Evolutionary conservation across 495 filamentous ascomycete genomes (phyloP).

Genomic region (Annulohypoxylon bovei): DNA sequence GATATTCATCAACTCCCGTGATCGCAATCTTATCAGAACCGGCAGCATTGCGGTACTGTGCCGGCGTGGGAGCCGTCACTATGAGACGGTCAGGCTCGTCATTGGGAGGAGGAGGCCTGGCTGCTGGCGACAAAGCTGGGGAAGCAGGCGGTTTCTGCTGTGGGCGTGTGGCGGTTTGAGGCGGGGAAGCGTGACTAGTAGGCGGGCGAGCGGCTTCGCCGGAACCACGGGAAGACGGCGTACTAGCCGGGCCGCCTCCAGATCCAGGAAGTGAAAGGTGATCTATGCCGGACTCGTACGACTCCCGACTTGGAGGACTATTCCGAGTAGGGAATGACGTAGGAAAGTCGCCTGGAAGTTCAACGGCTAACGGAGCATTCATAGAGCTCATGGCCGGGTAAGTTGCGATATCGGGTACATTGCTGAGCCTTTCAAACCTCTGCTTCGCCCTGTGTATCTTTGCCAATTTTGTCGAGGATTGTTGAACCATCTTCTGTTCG

Average conservation of each 20-base stretch:
- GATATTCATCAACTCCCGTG: slow-evolving; percentile 65
- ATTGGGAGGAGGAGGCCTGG: slow-evolving; percentile 47
- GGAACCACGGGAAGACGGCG: slow-evolving; percentile 57
- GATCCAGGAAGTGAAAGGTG: slow-evolving; percentile 48
- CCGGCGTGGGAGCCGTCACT: slow-evolving; percentile 63
- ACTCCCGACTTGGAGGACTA: slow-evolving; percentile 53
- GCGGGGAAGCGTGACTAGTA: slow-evolving; percentile 45
- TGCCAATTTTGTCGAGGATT: slow-evolving; percentile 82
- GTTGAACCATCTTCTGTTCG: slow-evolving; percentile 77
- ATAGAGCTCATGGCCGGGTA: slow-evolving; percentile 48
- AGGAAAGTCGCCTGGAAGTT: slow-evolving; percentile 60
- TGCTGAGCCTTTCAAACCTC: slow-evolving; percentile 50
- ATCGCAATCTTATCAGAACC: slow-evolving; percentile 71
- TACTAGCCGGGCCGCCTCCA: slow-evolving; percentile 31
- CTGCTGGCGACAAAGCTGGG: slow-evolving; percentile 35
- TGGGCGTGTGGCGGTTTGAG: slow-evolving; percentile 45
- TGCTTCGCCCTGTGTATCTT: slow-evolving; percentile 77
- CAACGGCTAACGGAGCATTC: slow-evolving; percentile 54
- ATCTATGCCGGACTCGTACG: slow-evolving; percentile 60
- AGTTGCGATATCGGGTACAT: slow-evolving; percentile 46
- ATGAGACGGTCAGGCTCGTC: slow-evolving; percentile 58
- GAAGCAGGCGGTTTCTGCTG: slow-evolving; percentile 47
- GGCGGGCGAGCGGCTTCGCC: slow-evolving; percentile 49
- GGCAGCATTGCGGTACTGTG: slow-evolving; percentile 58
- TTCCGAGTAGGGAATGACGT: slow-evolving; percentile 41